Base-by-base conservation (phyloP, 202 grass and related monocot species). In the Hordeum pubiflorum region DNA sequence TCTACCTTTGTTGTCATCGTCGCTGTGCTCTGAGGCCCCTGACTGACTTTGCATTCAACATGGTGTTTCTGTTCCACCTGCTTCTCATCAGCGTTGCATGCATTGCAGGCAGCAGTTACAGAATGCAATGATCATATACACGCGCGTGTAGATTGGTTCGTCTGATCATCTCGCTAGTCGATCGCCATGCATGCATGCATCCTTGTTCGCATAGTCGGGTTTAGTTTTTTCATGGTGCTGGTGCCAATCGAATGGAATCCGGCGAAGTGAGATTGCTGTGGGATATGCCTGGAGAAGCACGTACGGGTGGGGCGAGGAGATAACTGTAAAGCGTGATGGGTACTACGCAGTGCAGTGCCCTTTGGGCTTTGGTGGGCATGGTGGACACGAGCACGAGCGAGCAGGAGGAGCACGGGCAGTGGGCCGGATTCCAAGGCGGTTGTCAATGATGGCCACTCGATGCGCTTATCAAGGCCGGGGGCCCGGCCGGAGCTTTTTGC, bases 391-490 rank as follows among this genome's bases (percentile, higher is more conserved):
- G 66, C 72, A 52, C 48, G 48, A 52, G 10, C 43, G 43, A 46
- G 13, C 4, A 46, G 13, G 72, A 82, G 74, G 50, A 33, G 66
- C 72, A 71, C 38, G 12, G 9, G 13, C 66, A 46, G 37, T 79
- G 87, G 83, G 83, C 74, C 83, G 82, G 2, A 78, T 74, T 82
- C 66, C 79, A 82, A 82, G 39, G 67, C 26, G 66, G 67, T 67
- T 52, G 50, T 41, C 83, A 78, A 86, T 89, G 87, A 86, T 86
- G 83, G 79, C 33, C 60, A 79, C 61, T 86, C 77, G 83, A 86
- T 86, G 74, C 60, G 83, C 86, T 86, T 89, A 89, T 89, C 79
- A 79, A 79, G 84, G 84, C 67, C 12, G 79, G 74, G 78, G 79
- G 18, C 43, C 73, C 50, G 72, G 36, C 76, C 37, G 65, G 46